A percentile compares a stretch with the other conserved stretches of the same genome.
Evolutionary conservation across 75 land plant genomes (phyloP).

Genomic region (Picea glauca): DNA sequence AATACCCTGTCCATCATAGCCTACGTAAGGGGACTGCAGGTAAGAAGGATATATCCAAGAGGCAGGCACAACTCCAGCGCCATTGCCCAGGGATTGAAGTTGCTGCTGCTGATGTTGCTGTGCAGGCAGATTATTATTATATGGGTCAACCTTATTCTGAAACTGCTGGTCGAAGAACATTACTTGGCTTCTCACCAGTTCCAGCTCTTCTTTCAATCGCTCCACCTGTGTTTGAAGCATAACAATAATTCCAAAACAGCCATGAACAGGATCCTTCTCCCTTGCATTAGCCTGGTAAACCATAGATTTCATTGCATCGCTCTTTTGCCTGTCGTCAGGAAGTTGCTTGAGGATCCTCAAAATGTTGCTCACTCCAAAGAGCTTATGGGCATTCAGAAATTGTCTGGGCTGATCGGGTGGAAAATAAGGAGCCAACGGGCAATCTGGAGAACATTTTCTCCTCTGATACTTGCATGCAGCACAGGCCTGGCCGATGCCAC

Average conservation of each 20-base stretch:
- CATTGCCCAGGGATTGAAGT: not conserved
- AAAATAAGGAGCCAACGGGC: slow-evolving; percentile 50
- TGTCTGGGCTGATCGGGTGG: slow-evolving; percentile 37
- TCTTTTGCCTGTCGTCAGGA: slow-evolving; percentile 19
- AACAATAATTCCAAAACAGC: slow-evolving; percentile 42
- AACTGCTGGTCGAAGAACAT: slow-evolving; percentile 3
- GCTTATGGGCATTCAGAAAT: slow-evolving; percentile 55
- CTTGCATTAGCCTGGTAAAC: slow-evolving; percentile 50
- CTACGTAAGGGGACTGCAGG: too few relatives aligned
- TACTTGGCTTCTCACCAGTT: slow-evolving; percentile 13
- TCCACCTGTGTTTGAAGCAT: slow-evolving; percentile 30
- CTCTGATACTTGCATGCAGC: slow-evolving; percentile 65
- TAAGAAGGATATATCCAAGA: not conserved
- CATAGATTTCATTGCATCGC: slow-evolving; percentile 53
- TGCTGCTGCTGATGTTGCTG: slow-evolving; percentile 5
- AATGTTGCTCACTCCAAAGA: slow-evolving; percentile 69
- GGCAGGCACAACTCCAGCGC: not conserved
- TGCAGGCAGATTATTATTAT: too few relatives aligned
- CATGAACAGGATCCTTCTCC: slow-evolving; percentile 56
- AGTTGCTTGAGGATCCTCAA: slow-evolving; percentile 39
- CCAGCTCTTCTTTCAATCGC: slow-evolving; percentile 27
- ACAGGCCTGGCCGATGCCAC: slow-evolving; percentile 25
- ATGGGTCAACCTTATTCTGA: not conserved
- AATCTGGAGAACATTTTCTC: slow-evolving; percentile 39
- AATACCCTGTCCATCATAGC: not conserved